Conservation (phyloP, 1,284 basidiomycete genomes). For the Boletus sp. region DNA sequence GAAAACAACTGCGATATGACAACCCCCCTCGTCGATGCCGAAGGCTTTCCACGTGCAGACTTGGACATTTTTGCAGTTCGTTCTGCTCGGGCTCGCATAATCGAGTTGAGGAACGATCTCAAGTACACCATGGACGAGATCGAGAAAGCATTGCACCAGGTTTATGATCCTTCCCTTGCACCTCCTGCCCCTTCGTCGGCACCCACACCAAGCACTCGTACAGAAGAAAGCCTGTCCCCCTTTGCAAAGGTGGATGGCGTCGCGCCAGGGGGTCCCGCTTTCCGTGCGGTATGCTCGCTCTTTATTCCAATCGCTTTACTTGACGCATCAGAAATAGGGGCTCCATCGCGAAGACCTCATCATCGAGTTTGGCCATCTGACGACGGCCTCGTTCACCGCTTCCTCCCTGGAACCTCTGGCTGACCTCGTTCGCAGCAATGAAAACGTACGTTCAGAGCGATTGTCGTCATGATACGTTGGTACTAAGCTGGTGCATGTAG, state of each 20-base stretch:
- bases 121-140: slow-evolving; percentile 63
- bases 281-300: slow-evolving; percentile 59
- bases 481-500: slow-evolving; percentile 29
- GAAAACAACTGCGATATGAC: slow-evolving; percentile 57
- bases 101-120: slow-evolving; percentile 78
- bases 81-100: slow-evolving; percentile 65
- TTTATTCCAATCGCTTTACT: background rate
- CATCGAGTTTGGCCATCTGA: slow-evolving; percentile 67
- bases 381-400: slow-evolving; percentile 46
- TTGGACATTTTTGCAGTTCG: slow-evolving; percentile 82
- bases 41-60: slow-evolving; percentile 83
- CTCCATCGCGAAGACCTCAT: slow-evolving; percentile 69
- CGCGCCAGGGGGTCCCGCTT: slow-evolving; percentile 73
- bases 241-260: slow-evolving; percentile 81
- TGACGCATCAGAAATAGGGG: slow-evolving; percentile 44
- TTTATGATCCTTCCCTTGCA: slow-evolving; percentile 51
- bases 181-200: slow-evolving; percentile 1
- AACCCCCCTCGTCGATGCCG: slow-evolving; percentile 72
- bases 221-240: slow-evolving; percentile 34
- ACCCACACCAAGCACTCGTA: slow-evolving; percentile 1
- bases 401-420: slow-evolving; percentile 65
- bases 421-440: slow-evolving; percentile 63
- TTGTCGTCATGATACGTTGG: background rate
- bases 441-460: slow-evolving; percentile 56
- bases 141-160: slow-evolving; percentile 58